Conservation (phyloP, 768 basidiomycete genomes). For the Calocera cornea region DNA sequence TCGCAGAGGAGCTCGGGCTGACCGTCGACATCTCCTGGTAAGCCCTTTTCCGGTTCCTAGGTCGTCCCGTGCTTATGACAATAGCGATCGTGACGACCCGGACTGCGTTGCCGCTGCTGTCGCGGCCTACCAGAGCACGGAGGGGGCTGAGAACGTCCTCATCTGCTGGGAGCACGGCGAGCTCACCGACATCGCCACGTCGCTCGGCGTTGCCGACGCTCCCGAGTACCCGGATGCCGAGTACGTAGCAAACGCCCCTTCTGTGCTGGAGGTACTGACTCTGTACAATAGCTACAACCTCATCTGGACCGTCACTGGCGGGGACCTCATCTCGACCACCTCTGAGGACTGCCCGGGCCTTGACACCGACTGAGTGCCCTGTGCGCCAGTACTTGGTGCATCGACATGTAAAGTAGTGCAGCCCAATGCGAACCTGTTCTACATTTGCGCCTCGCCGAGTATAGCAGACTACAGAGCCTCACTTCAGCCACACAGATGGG, state of each 20-base stretch:
- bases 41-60: not conserved
- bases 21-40: slow-evolving; percentile 14
- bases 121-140: not conserved
- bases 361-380: not conserved
- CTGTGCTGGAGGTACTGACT: not conserved
- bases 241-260: not conserved
- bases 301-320: slow-evolving; percentile 10
- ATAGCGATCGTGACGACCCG: slow-evolving; percentile 11
- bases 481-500: no score
- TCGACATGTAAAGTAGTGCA: no score
- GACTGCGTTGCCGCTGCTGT: slow-evolving; percentile 12
- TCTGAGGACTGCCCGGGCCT: slow-evolving; percentile 12
- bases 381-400: not conserved
- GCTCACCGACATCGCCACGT: slow-evolving; percentile 7
- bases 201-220: slow-evolving; percentile 10
- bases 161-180: slow-evolving; percentile 13
- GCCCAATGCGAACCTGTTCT: no score
- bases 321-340: slow-evolving; percentile 10
- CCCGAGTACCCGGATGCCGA: slow-evolving; percentile 10
- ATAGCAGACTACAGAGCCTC: no score
- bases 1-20: slow-evolving; percentile 11
- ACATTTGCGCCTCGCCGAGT: no score
- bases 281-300: slow-evolving; percentile 9
- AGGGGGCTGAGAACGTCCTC: slow-evolving; percentile 6
- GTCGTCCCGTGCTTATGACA: not conserved